Conservation (phyloP, 306 rosid genomes). For the Rosa chinensis region DNA sequence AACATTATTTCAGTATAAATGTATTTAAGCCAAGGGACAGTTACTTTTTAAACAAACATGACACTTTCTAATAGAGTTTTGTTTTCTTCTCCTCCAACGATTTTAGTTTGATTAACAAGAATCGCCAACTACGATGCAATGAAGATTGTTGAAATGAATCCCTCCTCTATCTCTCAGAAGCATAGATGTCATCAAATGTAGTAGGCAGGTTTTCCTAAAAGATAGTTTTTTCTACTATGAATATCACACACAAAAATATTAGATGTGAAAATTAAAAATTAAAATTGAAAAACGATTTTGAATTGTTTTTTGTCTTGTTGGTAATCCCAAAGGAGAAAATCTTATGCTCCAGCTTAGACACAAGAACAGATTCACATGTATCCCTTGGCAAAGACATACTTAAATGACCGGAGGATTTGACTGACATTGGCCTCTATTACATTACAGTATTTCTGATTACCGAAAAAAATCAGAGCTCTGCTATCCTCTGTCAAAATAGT, state of each 20-base stretch:
- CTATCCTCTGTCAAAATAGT: neutral
- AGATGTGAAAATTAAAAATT: neutral
- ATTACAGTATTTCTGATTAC: neutral
- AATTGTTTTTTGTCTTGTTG: neutral
- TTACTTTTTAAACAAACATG: neutral
- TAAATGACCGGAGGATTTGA: neutral
- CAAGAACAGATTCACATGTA: neutral
- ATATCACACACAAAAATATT: neutral
- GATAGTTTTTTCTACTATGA: neutral
- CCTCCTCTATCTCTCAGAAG: neutral
- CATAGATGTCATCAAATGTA: neutral
- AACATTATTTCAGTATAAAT: neutral
- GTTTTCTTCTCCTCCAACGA: neutral
- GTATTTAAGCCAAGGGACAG: neutral
- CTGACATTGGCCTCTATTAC: neutral
- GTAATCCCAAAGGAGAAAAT: neutral
- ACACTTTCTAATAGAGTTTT: neutral
- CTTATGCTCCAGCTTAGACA: neutral
- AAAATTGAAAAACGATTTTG: neutral
- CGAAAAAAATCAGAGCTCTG: neutral
- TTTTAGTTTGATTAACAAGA: neutral
- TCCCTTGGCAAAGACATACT: neutral
- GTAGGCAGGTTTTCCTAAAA: neutral
- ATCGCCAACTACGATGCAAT: neutral
- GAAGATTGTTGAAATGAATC: neutral